phyloP scores from a whole-genome alignment of 106 monocot species.

The Dioscorea alata region DNA sequence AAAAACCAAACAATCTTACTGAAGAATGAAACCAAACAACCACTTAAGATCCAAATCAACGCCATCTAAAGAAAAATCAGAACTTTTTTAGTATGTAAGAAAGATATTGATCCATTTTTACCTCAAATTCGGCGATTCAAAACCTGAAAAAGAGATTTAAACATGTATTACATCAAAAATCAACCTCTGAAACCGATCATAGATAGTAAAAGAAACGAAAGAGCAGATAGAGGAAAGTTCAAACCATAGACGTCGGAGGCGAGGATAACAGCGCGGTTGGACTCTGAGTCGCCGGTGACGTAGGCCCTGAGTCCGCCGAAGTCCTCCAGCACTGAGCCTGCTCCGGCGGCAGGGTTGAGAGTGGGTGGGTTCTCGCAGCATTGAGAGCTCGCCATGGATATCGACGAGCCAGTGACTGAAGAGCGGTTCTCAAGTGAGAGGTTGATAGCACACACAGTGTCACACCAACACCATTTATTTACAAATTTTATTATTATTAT shows the following conservation, averaged over 20 bases:
- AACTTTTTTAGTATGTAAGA: not conserved
- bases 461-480: no score
- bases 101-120: not conserved
- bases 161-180: not conserved
- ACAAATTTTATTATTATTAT: no score
- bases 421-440: no score
- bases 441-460: no score
- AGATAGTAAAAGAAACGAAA: not conserved
- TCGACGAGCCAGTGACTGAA: no score
- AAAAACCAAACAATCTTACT: not conserved
- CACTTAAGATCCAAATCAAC: no score
- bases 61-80: not conserved
- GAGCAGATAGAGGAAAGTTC: not conserved
- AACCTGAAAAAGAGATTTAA: slow-evolving; percentile 7
- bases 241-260: slow-evolving; percentile 23
- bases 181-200: not conserved
- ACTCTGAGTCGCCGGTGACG: slow-evolving; percentile 11
- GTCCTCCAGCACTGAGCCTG: slow-evolving; percentile 18
- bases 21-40: no score
- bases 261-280: slow-evolving; percentile 17
- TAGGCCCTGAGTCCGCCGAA: slow-evolving; percentile 23
- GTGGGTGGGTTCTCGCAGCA: slow-evolving; percentile 30
- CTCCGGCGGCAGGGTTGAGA: slow-evolving; percentile 12
- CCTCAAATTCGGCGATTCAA: slow-evolving; percentile 28
- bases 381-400: slow-evolving; percentile 20